Percentiles rank a stretch among this genome's conserved stretches.
phyloP scores from a whole-genome alignment of 495 filamentous ascomycete genomes.

The Aspergillus bridgeri region DNA sequence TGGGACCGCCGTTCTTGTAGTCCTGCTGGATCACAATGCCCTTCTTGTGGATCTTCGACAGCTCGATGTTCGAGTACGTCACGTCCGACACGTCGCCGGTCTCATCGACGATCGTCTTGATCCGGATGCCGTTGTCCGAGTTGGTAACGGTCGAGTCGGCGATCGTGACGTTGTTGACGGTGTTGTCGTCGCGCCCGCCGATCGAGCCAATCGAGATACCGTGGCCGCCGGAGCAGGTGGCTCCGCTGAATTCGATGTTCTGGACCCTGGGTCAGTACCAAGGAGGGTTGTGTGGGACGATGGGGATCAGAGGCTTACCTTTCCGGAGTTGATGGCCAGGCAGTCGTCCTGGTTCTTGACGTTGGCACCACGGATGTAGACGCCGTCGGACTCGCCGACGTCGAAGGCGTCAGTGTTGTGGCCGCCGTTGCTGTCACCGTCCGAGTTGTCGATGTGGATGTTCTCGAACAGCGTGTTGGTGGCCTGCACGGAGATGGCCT shows the following conservation, averaged over 20 bases:
- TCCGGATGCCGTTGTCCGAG: constrained; percentile 57
- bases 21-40: constrained; percentile 69
- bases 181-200: constrained; percentile 60
- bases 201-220: constrained; percentile 70
- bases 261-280: constrained; percentile 5
- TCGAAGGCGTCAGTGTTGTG: constrained; percentile 71
- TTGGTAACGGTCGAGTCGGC: constrained; percentile 47
- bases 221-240: constrained; percentile 57
- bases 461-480: constrained; percentile 45
- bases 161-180: constrained; percentile 54
- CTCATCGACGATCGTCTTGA: constrained; percentile 59
- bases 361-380: constrained; percentile 53
- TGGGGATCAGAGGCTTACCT: constrained; percentile 15
- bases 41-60: constrained; percentile 56
- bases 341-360: constrained; percentile 64
- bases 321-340: constrained; percentile 60
- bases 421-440: constrained; percentile 47
- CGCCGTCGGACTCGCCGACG: constrained; percentile 45
- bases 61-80: constrained; percentile 57
- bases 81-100: constrained; percentile 56
- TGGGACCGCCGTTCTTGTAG: constrained; percentile 61
- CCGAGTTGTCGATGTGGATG: constrained; percentile 60
- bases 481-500: constrained; percentile 55
- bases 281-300: neutral
- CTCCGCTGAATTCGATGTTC: constrained; percentile 55